Conservation (phyloP, 148 eudicot species). For the Rhododendron vialii region DNA sequence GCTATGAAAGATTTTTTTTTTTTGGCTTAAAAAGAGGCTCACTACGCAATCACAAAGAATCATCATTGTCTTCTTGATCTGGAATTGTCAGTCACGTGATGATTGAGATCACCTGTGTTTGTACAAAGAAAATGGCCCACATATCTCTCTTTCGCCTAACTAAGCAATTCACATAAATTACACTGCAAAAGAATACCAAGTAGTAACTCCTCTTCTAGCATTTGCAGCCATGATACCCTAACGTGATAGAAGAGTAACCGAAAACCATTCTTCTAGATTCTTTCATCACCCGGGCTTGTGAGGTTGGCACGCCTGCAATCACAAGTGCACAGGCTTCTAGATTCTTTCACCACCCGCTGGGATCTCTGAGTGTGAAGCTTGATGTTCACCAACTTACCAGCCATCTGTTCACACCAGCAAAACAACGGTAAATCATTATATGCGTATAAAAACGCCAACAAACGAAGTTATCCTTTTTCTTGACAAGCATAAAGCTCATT, state of each 20-base stretch:
- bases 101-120: neutral
- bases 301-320: conserved; percentile 62
- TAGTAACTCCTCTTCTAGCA: neutral
- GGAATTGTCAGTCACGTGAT: too few relatives aligned
- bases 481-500: neutral
- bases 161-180: neutral
- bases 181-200: neutral
- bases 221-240: neutral
- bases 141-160: neutral
- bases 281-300: conserved; percentile 20
- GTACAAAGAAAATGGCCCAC: neutral
- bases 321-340: conserved; percentile 75
- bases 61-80: too few relatives aligned
- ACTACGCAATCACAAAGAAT: too few relatives aligned
- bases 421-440: neutral
- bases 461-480: neutral
- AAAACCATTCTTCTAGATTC: neutral
- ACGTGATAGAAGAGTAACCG: neutral
- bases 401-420: conserved; percentile 49
- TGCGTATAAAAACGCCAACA: neutral
- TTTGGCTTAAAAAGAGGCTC: too few relatives aligned
- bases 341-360: conserved; percentile 77
- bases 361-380: conserved; percentile 85
- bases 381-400: conserved; percentile 87
- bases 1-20: too few relatives aligned